These are phyloP conservation scores for Pseudozyma thailandica DNA, from an alignment of 1,284 basidiomycete genomes.

Conservation along the genomic window DNA sequence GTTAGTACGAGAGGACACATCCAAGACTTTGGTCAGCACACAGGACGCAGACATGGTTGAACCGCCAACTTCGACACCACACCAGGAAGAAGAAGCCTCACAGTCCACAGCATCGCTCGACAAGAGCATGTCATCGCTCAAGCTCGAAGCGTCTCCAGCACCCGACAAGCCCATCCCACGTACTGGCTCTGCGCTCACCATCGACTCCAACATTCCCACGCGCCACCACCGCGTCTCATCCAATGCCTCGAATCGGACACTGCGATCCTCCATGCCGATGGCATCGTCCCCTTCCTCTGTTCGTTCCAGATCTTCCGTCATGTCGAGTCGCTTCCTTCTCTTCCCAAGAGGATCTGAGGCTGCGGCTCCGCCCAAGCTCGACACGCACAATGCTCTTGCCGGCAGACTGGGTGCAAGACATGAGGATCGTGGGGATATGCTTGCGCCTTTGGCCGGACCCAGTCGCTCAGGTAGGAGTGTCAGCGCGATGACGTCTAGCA, in stretches of 20 bases:
- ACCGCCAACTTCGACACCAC: not conserved
- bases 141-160: slow-evolving; percentile 17
- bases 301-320: slow-evolving; percentile 45
- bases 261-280: slow-evolving; percentile 32
- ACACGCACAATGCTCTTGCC: slow-evolving; percentile 58
- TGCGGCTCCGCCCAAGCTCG: slow-evolving; percentile 55
- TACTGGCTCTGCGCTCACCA: slow-evolving; percentile 16
- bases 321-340: slow-evolving; percentile 41
- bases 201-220: slow-evolving; percentile 17
- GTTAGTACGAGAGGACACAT: slow-evolving; percentile 31
- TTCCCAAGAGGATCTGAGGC: slow-evolving; percentile 41
- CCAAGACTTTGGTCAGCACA: slow-evolving; percentile 26
- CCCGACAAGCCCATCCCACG: slow-evolving; percentile 8
- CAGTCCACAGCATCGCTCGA: slow-evolving; percentile 19
- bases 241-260: slow-evolving; percentile 46
- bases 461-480: slow-evolving; percentile 23
- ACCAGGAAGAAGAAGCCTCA: slow-evolving; percentile 5
- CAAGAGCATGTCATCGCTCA: slow-evolving; percentile 19
- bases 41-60: not conserved
- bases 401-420: slow-evolving; percentile 51
- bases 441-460: slow-evolving; percentile 32
- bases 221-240: slow-evolving; percentile 43
- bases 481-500: slow-evolving; percentile 39
- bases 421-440: slow-evolving; percentile 43
- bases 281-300: slow-evolving; percentile 48